These are phyloP conservation scores for Ophiosphaerella narmari DNA, from an alignment of 2,329 filamentous ascomycete species.

Conservation along the genomic window DNA sequence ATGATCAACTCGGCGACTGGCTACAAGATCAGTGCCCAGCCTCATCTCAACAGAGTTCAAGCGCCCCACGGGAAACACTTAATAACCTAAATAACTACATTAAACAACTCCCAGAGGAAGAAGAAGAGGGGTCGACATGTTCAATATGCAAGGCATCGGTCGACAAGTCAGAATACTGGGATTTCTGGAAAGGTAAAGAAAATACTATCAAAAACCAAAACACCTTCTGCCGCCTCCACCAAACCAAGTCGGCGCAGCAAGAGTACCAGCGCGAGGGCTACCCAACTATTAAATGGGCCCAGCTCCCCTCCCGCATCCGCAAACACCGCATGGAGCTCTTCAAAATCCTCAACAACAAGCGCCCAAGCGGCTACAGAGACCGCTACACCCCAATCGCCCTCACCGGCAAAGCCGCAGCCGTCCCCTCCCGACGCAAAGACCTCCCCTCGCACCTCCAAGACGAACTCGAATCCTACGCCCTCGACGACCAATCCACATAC, in stretches of 20 bases:
- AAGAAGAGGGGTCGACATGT: slow-evolving; percentile 51
- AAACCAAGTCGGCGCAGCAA: slow-evolving; percentile 33
- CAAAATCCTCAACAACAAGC: slow-evolving; percentile 61
- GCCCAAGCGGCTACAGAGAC: slow-evolving; percentile 14
- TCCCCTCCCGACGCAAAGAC: slow-evolving; percentile 49
- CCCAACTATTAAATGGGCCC: slow-evolving; percentile 72
- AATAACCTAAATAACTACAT: slow-evolving; percentile 24
- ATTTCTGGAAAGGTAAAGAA: slow-evolving; percentile 37
- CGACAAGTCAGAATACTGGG: slow-evolving; percentile 58
- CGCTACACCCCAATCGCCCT: slow-evolving; percentile 29
- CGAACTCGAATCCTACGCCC: slow-evolving; percentile 33
- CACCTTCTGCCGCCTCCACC: slow-evolving; percentile 45
- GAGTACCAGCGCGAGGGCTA: slow-evolving; percentile 63
- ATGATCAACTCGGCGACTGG: slow-evolving; percentile 22
- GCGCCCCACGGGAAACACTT: slow-evolving; percentile 18
- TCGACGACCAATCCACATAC: slow-evolving; percentile 24
- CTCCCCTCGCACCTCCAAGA: slow-evolving; percentile 40
- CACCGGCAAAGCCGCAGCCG: slow-evolving; percentile 30
- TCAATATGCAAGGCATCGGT: slow-evolving; percentile 70
- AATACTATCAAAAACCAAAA: slow-evolving; percentile 58
- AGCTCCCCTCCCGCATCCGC: slow-evolving; percentile 63
- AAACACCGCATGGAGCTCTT: slow-evolving; percentile 61
- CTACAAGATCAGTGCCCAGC: slow-evolving; percentile 11
- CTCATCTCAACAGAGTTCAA: slow-evolving; percentile 23
- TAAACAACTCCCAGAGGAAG: slow-evolving; percentile 17